Percentiles rank a stretch among this genome's conserved stretches.
These are phyloP conservation scores for Phialemoniopsis sp. DNA, from an alignment of 2,329 filamentous ascomycete species.

Conservation along the genomic window DNA sequence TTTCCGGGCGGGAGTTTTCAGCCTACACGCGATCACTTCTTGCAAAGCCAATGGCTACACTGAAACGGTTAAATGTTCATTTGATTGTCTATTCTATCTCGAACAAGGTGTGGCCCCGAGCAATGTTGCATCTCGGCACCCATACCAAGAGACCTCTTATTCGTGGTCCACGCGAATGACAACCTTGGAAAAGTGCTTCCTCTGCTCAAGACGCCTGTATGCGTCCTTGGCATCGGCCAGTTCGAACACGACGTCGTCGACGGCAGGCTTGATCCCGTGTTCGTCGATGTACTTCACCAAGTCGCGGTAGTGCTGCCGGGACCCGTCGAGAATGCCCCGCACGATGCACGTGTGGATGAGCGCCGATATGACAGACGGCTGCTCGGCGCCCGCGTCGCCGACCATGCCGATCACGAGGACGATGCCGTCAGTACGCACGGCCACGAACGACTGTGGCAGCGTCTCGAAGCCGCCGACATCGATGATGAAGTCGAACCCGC, in stretches of 20 bases:
- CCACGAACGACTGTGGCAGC: slow-evolving; percentile 49
- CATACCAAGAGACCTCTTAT: too few relatives aligned
- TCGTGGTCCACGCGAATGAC: slow-evolving; percentile 20
- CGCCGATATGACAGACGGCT: slow-evolving; percentile 15
- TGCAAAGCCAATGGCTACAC: too few relatives aligned
- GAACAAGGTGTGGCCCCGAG: too few relatives aligned
- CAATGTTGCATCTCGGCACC: too few relatives aligned
- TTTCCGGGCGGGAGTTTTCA: too few relatives aligned
- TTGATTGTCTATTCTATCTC: too few relatives aligned
- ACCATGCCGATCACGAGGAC: slow-evolving; percentile 25
- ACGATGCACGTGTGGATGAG: slow-evolving; percentile 19
- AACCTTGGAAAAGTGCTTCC: slow-evolving; percentile 30
- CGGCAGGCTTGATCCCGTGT: slow-evolving; percentile 18
- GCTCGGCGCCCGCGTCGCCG: slow-evolving; percentile 18
- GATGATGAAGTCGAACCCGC: slow-evolving; percentile 57
- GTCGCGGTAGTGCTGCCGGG: slow-evolving; percentile 17
- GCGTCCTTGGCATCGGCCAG: slow-evolving; percentile 23
- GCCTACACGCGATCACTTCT: too few relatives aligned
- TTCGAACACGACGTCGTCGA: slow-evolving; percentile 22
- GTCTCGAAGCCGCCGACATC: slow-evolving; percentile 65
- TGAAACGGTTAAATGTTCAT: too few relatives aligned
- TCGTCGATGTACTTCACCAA: slow-evolving; percentile 24
- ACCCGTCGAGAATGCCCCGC: slow-evolving; percentile 20
- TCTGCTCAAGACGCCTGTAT: slow-evolving; percentile 21
- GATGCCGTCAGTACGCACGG: slow-evolving; percentile 29